Conservation (phyloP, 108 stramenopile species). For the Hondaea fermentalgiana region DNA sequence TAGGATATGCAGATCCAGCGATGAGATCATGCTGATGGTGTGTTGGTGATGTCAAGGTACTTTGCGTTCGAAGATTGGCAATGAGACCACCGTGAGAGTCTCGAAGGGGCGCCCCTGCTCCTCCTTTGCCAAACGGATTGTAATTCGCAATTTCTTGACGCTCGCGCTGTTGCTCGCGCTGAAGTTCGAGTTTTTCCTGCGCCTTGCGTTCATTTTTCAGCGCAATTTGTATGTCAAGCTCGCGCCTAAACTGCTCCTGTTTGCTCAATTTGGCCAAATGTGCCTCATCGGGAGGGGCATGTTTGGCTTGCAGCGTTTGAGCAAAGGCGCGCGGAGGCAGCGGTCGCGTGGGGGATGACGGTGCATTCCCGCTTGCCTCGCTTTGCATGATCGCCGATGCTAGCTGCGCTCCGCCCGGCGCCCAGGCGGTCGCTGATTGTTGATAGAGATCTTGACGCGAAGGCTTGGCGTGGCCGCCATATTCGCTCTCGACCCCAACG, state of each 20-base stretch:
- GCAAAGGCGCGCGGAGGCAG: background rate
- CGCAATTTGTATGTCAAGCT: background rate
- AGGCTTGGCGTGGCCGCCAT: too few relatives aligned
- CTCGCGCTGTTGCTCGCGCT: background rate
- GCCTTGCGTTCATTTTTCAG: background rate
- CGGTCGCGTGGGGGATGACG: background rate
- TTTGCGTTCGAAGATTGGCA: background rate
- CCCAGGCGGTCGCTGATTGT: too few relatives aligned
- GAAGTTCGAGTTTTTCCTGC: background rate
- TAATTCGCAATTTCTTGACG: background rate
- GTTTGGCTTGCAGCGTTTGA: background rate
- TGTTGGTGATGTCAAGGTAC: background rate
- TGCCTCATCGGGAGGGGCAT: background rate
- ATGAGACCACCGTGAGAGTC: background rate
- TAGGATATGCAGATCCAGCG: background rate
- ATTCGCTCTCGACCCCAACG: too few relatives aligned
- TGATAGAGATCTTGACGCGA: too few relatives aligned
- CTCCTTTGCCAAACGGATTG: background rate
- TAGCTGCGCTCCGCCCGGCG: too few relatives aligned
- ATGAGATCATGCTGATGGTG: background rate
- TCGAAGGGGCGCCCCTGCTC: background rate
- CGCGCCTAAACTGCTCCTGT: background rate
- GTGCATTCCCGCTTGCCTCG: too few relatives aligned
- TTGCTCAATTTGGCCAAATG: background rate
- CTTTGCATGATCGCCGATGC: too few relatives aligned